phyloP scores from a whole-genome alignment of 495 filamentous ascomycete species.

The Podospora sp. region DNA sequence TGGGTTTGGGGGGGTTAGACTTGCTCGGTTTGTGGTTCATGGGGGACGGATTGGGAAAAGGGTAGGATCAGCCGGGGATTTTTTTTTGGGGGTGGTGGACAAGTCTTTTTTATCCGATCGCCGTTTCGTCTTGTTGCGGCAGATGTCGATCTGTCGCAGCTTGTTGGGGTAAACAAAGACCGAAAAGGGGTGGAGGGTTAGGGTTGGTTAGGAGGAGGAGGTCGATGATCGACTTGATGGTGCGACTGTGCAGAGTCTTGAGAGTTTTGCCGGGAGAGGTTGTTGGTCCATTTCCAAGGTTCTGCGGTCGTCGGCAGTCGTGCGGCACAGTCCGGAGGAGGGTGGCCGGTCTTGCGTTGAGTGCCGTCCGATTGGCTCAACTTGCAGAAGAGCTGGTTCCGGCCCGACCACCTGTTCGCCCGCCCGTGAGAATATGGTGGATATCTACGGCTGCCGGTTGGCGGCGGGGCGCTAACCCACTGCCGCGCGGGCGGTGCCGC shows the following conservation, averaged over 20 bases:
- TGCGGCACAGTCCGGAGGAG: background rate
- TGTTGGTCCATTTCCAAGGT: background rate
- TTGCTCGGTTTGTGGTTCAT: background rate
- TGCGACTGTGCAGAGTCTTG: background rate
- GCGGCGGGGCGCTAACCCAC: background rate
- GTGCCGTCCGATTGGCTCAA: too few relatives aligned
- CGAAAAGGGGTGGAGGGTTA: background rate
- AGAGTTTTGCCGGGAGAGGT: background rate
- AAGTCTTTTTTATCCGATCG: background rate
- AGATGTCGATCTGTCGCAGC: background rate
- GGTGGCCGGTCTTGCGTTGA: background rate
- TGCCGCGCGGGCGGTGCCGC: background rate
- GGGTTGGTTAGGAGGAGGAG: background rate
- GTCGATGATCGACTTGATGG: background rate
- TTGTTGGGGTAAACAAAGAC: background rate
- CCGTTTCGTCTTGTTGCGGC: background rate
- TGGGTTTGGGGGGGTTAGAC: background rate
- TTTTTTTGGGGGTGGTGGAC: background rate
- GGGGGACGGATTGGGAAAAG: background rate
- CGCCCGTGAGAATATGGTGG: too few relatives aligned
- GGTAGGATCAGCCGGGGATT: background rate
- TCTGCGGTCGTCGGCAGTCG: background rate
- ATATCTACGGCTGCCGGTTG: background rate
- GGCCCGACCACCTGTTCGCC: too few relatives aligned
- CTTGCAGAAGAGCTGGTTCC: too few relatives aligned